These are phyloP conservation scores for Aeminium ludgeri DNA, from an alignment of 495 filamentous ascomycete genomes.

Conservation along the genomic window DNA sequence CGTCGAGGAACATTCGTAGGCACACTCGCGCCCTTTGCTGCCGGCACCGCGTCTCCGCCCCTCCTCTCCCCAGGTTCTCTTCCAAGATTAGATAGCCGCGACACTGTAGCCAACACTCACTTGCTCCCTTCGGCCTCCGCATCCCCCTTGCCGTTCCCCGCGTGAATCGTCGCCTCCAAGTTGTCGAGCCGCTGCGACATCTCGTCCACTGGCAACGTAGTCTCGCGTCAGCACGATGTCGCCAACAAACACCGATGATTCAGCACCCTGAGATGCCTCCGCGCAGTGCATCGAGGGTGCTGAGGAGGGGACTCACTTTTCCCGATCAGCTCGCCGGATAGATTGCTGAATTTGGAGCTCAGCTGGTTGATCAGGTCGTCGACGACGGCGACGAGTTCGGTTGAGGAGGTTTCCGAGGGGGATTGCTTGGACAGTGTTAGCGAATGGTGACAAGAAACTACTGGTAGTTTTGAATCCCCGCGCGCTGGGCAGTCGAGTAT, in stretches of 20 bases:
- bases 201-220: slow-evolving; percentile 57
- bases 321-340: slow-evolving; percentile 69
- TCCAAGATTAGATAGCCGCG: no score
- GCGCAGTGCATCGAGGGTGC: no score
- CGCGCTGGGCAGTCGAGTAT: background rate
- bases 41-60: no score
- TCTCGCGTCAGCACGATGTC: background rate
- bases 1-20: no score
- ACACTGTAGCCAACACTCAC: no score
- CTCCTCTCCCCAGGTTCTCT: no score
- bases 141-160: slow-evolving; percentile 28
- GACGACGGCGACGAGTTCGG: slow-evolving; percentile 58
- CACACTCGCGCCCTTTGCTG: no score
- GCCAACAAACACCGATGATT: no score
- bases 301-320: slow-evolving; percentile 51
- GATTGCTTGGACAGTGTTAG: background rate
- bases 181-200: slow-evolving; percentile 83
- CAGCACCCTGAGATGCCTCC: no score
- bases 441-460: background rate
- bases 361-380: slow-evolving; percentile 75
- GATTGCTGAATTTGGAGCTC: slow-evolving; percentile 62
- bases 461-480: no score
- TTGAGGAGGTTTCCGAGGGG: slow-evolving; percentile 15
- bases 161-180: slow-evolving; percentile 56
- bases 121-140: background rate